Percentiles rank a stretch among this genome's conserved stretches.
phyloP scores from a whole-genome alignment of 176 grass and related monocot genomes.

The Eragrostis nindensis region DNA sequence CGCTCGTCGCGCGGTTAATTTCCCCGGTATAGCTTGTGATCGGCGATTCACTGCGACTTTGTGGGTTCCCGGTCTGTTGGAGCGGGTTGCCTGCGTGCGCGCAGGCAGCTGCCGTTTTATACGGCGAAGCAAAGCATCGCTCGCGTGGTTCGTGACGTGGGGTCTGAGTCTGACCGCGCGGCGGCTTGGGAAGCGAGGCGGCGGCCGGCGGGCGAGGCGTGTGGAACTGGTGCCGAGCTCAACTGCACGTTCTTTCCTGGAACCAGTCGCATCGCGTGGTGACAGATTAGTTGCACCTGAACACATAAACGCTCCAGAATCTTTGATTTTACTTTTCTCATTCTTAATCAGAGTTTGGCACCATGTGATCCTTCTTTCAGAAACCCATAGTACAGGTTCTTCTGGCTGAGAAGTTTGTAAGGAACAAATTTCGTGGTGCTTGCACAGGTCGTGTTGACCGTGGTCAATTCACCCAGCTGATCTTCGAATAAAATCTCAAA shows the following conservation, averaged over 20 bases:
- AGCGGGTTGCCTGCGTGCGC: constrained; percentile 6
- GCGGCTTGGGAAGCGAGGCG: constrained; percentile 35
- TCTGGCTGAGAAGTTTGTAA: no score
- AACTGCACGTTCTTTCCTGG: constrained; percentile 25
- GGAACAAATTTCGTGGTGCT: no score
- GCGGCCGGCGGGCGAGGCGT: neutral
- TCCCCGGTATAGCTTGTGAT: no score
- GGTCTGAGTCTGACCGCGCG: constrained; percentile 32
- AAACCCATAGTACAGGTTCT: no score
- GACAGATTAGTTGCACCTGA: neutral
- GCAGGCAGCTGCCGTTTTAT: constrained; percentile 34
- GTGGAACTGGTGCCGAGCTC: constrained; percentile 13
- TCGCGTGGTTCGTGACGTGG: neutral
- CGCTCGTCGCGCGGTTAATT: no score
- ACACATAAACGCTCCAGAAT: neutral
- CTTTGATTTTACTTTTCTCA: neutral
- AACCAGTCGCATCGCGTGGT: neutral
- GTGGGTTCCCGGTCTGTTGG: constrained; percentile 6
- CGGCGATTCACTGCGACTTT: neutral
- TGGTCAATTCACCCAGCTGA: neutral
- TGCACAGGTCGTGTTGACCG: no score
- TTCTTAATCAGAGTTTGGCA: neutral
- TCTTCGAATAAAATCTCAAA: neutral
- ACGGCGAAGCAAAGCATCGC: neutral
- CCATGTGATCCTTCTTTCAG: neutral